Evolutionary conservation across 768 basidiomycete genomes (phyloP), one percentile per base, ranked within the genome.

Genomic region (Cystoderma amianthinum): DNA sequence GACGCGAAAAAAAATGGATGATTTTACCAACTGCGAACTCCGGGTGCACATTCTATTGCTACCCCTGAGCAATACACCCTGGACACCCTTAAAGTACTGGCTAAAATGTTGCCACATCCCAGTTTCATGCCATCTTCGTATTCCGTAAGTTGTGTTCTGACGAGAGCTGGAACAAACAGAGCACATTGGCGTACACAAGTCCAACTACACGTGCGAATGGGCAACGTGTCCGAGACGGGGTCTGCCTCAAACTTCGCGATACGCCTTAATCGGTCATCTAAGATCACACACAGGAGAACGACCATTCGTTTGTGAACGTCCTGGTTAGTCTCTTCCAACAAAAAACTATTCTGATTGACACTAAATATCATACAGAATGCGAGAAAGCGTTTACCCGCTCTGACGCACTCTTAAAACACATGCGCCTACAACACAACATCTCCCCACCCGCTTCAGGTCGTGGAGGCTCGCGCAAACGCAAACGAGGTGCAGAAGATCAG

Each of bases 361-460:
- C 42, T 39, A 36, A 42, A 41, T 33, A 40, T 39, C 30, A 34
- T 32, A 40, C 42, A 94, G 93, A 93, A 65, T 97, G 94, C 57
- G 89, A 90, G 68, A 93, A 91, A 53, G 85, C 88, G 0, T 97
- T 97, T 61, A 93, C 92, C 6, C 90, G 93, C 32, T 91, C 91
- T 1, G 93, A 96, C 62, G 91, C 93, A 6, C 78, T 95, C 15
- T 82, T 82, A 16, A 95, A 95, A 56, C 93, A 96, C 59, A 84
- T 92, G 78, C 82, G 90, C 18, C 78, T 87, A 22, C 87, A 93
- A 53, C 87, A 92, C 62, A 82, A 85, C 50, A 80, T 86, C 55
- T 71, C 71, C 2, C 81, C 85, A 0, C 85, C 87, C 0, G 69
- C 78, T 1, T 83, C 88, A 0, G 80, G 81, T 4, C 74, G 84